Evolutionary conservation across 2,329 filamentous ascomycete genomes (phyloP).

Genomic region (Hymenotorrendiella dingleyae): DNA sequence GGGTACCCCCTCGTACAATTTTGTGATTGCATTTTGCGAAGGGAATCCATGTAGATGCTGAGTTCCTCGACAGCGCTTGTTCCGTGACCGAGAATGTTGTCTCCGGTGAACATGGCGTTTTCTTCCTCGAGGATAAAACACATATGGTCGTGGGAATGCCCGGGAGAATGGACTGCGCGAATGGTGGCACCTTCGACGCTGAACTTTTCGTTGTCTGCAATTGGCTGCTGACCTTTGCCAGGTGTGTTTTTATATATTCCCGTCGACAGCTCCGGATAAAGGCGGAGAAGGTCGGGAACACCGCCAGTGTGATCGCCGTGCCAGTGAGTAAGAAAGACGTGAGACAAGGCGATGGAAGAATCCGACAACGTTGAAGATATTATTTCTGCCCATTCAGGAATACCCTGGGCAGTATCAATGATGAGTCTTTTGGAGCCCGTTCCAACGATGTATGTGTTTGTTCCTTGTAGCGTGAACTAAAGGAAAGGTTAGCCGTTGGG

Average conservation of each 20-base stretch:
- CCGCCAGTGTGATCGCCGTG: constrained; percentile 80
- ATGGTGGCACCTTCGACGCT: constrained; percentile 57
- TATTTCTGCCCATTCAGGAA: constrained; percentile 55
- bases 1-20: constrained; percentile 38
- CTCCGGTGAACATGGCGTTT: constrained; percentile 76
- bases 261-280: constrained; percentile 50
- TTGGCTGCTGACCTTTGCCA: constrained; percentile 41
- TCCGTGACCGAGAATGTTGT: constrained; percentile 79
- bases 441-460: constrained; percentile 89
- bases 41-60: constrained; percentile 55
- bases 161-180: constrained; percentile 57
- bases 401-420: constrained; percentile 83
- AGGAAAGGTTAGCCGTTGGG: too few species aligned
- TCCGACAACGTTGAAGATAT: constrained; percentile 31
- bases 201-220: constrained; percentile 47
- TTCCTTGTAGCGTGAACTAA: constrained; percentile 41
- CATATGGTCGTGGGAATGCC: constrained; percentile 78
- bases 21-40: constrained; percentile 40
- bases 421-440: constrained; percentile 65
- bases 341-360: constrained; percentile 31
- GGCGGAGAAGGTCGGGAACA: constrained; percentile 56
- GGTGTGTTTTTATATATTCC: constrained; percentile 60
- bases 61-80: constrained; percentile 78
- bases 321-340: constrained; percentile 70
- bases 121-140: constrained; percentile 68